Base-by-base conservation (phyloP, 805 yeast species). In the Candida dendrica region DNA sequence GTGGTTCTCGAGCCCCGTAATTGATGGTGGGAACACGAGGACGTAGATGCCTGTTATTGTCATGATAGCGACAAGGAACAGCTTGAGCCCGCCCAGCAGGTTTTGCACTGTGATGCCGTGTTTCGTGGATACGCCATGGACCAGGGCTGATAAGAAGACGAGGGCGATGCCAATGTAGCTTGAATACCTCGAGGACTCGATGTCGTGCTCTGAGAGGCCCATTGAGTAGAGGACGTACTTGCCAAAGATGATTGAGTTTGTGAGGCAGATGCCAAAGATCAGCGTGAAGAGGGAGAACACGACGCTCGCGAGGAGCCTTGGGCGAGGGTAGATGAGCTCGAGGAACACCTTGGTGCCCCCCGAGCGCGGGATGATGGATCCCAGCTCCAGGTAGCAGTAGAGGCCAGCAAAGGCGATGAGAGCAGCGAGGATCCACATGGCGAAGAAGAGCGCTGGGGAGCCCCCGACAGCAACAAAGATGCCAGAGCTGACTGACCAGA, bases 261-360 rank as follows among this genome's bases (percentile, higher is more conserved):
- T 69, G 26, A 79, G 58, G 7, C 75, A 68, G 47, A 77, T 71
- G 0, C 84, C 84, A 50, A 77, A 77, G 22, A 73, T 47, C 10
- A 80, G 66, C 2, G 77, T 66, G 45, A 67, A 75, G 1, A 75
- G 48, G 38, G 72, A 68, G 44, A 73, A 71, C 3, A 74, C 63
- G 15, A 75, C 79, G 37, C 77, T 70, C 35, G 73, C 67, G 53
- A 80, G 55, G 64, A 77, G 64, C 40, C 62, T 66, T 1, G 93
- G 95, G 45, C 61, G 73, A 39, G 72, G 70, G 55, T 79, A 84
- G 17, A 82, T 75, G 47, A 72, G 76, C 53, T 84, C 91, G 43
- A 84, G 58, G 47, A 84, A 84, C 17, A 78, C 80, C 53, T 84
- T 84, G 34, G 81, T 74, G 0, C 91, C 95, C 3, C 95, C 93